A percentile compares a stretch with the other conserved stretches of the same genome.
phyloP scores from a whole-genome alignment of 148 eudicot genomes.

The Vaccinium vitisidaea region DNA sequence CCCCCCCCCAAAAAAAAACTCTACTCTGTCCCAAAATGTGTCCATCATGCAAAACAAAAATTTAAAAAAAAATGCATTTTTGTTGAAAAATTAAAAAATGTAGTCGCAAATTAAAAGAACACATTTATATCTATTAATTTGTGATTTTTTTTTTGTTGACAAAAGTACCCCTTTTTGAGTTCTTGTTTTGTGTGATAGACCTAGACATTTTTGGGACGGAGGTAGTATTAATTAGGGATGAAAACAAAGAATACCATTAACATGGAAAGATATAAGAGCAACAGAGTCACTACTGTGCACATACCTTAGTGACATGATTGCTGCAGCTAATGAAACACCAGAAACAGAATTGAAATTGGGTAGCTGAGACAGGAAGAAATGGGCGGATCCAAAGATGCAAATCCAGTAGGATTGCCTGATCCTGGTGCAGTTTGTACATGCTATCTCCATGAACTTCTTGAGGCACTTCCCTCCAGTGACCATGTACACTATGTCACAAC shows the following conservation, averaged over 20 bases:
- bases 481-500: slow-evolving; percentile 91
- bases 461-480: slow-evolving; percentile 91
- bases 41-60: no score
- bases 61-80: no score
- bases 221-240: neutral
- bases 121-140: no score
- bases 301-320: slow-evolving; percentile 93
- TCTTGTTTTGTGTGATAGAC: no score
- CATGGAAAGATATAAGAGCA: neutral
- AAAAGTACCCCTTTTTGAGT: no score
- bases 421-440: slow-evolving; percentile 55
- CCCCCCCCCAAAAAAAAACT: no score
- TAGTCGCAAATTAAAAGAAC: no score
- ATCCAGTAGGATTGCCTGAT: slow-evolving; percentile 84
- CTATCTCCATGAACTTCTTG: slow-evolving; percentile 78
- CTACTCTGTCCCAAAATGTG: no score
- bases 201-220: no score
- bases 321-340: slow-evolving; percentile 81
- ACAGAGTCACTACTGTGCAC: neutral
- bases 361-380: slow-evolving; percentile 83
- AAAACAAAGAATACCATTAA: neutral
- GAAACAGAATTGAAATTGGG: slow-evolving; percentile 86
- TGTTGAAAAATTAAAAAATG: no score
- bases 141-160: no score
- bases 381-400: slow-evolving; percentile 71